Base-by-base conservation (phyloP, 2,329 filamentous ascomycete genomes). In the Dothistroma septosporum region DNA sequence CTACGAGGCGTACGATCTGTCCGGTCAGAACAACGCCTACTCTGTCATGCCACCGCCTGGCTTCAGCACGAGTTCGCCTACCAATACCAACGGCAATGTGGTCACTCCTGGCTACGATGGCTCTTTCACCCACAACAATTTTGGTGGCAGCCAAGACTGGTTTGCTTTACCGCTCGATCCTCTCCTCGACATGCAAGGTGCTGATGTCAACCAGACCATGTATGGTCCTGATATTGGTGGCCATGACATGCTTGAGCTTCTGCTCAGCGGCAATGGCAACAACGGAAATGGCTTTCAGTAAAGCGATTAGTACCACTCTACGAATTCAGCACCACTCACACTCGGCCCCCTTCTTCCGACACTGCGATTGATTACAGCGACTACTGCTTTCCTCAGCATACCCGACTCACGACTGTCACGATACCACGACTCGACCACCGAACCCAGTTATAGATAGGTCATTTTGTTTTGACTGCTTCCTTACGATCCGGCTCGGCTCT, bases 211-310 rank as follows among this genome's bases (percentile, higher is more conserved):
- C 21, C 76, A 79, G 68, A 81, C 79, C 32, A 78, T 79, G 48
- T 82, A 80, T 73, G 85, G 85, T 0, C 84, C 84, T n/a, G 84
- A 91, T 85, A 72, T 89, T 81, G 76, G 87, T 77, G 64, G 78
- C 1, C 74, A 78, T 65, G 79, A 82, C 66, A 78, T 81, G 77
- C 68, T 82, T 32, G 79, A 82, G 68, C 73, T 81, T 16, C 64
- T 81, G 62, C 67, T 80, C 41, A 75, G 74, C 55, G 74, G 74
- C 0, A 58, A 33, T 22, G 53, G 54, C 33, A 59, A 50, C 41
- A 55, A 44, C 22, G 49, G 49, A 33, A 59, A 50, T 41, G 60
- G 60, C 50, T 63, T 58, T 37, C 60, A 59, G 24, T 56, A 41
- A 33, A 3, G 24, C 19, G 44, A 16, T 10, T 47, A 24, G 19